Percentiles rank a stretch among this genome's conserved stretches.
These are phyloP conservation scores for Actinomucor elegans DNA, from an alignment of 371 early-diverging fungal species.

Conservation along the genomic window DNA sequence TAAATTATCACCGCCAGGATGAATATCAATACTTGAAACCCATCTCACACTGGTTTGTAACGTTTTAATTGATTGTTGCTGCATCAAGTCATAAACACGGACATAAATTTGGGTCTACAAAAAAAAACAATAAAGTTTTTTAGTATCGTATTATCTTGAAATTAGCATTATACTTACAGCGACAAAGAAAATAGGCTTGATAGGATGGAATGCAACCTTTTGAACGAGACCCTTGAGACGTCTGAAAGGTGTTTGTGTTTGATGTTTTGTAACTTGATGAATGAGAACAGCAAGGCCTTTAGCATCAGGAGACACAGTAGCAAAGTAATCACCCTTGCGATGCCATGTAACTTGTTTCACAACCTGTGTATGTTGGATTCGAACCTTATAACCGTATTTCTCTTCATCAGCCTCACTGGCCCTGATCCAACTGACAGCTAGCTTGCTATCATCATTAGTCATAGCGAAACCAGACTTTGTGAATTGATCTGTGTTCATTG, in stretches of 20 bases:
- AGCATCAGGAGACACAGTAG: constrained; percentile 78
- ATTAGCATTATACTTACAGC: constrained; percentile 57
- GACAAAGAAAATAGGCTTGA: constrained; percentile 89
- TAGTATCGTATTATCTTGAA: no score
- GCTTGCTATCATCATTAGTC: constrained; percentile 25
- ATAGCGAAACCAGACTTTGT: constrained; percentile 52
- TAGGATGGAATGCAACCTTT: constrained; percentile 91
- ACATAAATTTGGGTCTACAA: constrained; percentile 92
- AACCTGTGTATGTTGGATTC: constrained; percentile 53
- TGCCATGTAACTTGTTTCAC: constrained; percentile 92
- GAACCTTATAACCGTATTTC: constrained; percentile 55
- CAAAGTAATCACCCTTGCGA: constrained; percentile 94
- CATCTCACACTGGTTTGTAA: constrained; percentile 85
- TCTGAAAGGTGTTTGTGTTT: constrained; percentile 88
- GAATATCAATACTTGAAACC: constrained; percentile 94
- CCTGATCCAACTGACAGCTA: constrained; percentile 60
- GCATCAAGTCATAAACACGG: constrained; percentile 89
- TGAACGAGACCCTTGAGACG: constrained; percentile 88
- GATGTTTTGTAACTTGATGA: constrained; percentile 89
- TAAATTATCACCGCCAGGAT: constrained; percentile 91
- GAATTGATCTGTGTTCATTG: constrained; percentile 50
- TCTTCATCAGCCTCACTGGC: constrained; percentile 54
- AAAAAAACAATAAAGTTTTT: background rate
- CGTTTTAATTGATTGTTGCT: constrained; percentile 81
- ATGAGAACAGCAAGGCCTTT: constrained; percentile 74